Evolutionary conservation across 805 yeast species (phyloP).

Genomic region (Zygosaccharomyces lentus): DNA sequence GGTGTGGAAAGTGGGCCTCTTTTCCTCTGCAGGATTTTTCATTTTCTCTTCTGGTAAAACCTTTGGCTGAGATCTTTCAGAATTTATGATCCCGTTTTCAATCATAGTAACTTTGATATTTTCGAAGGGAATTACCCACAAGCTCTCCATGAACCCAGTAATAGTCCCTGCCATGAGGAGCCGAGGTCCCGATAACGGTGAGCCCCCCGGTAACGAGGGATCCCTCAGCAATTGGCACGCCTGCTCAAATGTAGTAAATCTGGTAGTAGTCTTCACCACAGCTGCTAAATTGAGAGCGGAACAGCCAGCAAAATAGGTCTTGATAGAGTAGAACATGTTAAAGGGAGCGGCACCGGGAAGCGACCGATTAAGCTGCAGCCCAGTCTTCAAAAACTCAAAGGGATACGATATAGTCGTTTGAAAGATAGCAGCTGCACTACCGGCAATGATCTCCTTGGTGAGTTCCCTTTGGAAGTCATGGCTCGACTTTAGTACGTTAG

Average conservation of each 20-base stretch:
- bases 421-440: slow-evolving; percentile 53
- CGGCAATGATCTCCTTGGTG: slow-evolving; percentile 24
- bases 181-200: slow-evolving; percentile 72
- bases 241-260: slow-evolving; percentile 73
- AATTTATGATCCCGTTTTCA: slow-evolving; percentile 50
- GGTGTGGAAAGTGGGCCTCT: slow-evolving; percentile 32
- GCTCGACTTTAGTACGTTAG: slow-evolving; percentile 6
- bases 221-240: slow-evolving; percentile 54
- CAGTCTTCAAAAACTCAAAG: slow-evolving; percentile 64
- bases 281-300: slow-evolving; percentile 74
- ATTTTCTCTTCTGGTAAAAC: background rate
- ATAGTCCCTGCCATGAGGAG: slow-evolving; percentile 78
- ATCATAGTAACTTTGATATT: slow-evolving; percentile 76
- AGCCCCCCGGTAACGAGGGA: slow-evolving; percentile 46
- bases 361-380: slow-evolving; percentile 52
- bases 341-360: slow-evolving; percentile 35
- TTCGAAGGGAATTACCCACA: slow-evolving; percentile 88
- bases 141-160: slow-evolving; percentile 78
- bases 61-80: slow-evolving; percentile 13
- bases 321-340: slow-evolving; percentile 33
- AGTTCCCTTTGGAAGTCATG: slow-evolving; percentile 8
- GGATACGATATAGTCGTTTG: slow-evolving; percentile 67
- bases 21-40: background rate
- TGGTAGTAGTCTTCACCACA: slow-evolving; percentile 63
- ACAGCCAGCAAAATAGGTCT: slow-evolving; percentile 52